A percentile compares a stretch with the other conserved stretches of the same genome.
These are phyloP conservation scores for Fistulinella cinereoalba DNA, from an alignment of 1,284 basidiomycete genomes.

Conservation along the genomic window DNA sequence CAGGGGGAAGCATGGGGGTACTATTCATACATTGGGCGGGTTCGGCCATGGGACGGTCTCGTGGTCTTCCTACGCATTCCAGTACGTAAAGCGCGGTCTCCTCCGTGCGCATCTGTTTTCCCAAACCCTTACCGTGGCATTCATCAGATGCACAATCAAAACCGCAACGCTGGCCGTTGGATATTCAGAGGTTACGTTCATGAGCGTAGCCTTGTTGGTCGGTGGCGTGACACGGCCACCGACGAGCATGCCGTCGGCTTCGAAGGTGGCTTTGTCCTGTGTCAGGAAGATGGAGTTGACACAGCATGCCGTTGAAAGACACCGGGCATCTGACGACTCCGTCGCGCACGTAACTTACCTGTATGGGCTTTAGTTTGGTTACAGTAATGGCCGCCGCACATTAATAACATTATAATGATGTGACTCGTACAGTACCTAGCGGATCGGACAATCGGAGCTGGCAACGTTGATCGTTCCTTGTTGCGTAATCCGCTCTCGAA, in stretches of 20 bases:
- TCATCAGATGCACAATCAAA: constrained; percentile 34
- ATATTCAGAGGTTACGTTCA: constrained; percentile 52
- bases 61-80: constrained; percentile 44
- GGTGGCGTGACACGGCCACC: constrained; percentile 49
- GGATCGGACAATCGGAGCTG: background rate
- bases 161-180: constrained; percentile 39
- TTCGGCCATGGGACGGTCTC: constrained; percentile 50
- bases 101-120: background rate
- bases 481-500: background rate
- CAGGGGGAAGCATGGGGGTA: constrained; percentile 50
- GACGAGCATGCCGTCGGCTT: constrained; percentile 36
- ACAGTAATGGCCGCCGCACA: constrained; percentile 7
- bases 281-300: constrained; percentile 28
- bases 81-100: constrained; percentile 32
- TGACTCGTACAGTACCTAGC: constrained; percentile 16
- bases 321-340: constrained; percentile 13
- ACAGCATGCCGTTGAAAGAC: constrained; percentile 12
- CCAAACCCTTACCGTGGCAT: constrained; percentile 5
- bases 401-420: constrained; percentile 21
- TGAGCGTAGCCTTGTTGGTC: constrained; percentile 45
- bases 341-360: constrained; percentile 2
- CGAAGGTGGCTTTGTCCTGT: constrained; percentile 47
- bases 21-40: constrained; percentile 43
- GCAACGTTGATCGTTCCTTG: background rate
- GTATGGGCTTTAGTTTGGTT: constrained; percentile 10